Evolutionary conservation across 805 yeast species (phyloP), one percentile per base, ranked within the genome.

Genomic region (Vanderwaltozyma yarrowii): DNA sequence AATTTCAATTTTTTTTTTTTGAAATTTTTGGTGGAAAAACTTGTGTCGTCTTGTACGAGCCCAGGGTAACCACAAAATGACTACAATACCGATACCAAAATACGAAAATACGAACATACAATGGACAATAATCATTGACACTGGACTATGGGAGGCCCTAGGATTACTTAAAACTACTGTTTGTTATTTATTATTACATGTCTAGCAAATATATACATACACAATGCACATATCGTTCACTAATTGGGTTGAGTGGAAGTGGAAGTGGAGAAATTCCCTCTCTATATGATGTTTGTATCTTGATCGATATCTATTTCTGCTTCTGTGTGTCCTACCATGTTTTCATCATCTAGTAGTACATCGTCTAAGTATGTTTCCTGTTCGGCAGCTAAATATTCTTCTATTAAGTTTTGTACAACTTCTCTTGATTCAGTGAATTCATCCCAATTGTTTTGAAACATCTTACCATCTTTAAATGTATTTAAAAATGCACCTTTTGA

Each of bases 401-500:
- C 82, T 34, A 89, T 80, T 12, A 85, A 72, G 31, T 73, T 72
- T 50, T 80, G 75, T 0, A 87, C 89, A 32, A 79, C 80, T 49
- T 79, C 75, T 47, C 89, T 72, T 4, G 88, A 66, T 46, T 83
- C 78, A 39, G 76, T 83, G 52, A 89, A 89, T 43, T 94, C 97
- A 21, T 58, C 64, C 38, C 63, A 52, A n/a, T 60, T 65, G 42
- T 60, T 61, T 39, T 58, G 59, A 37, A 67, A 65, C 45, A 64
- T 40, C 31, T 49, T 56, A 2, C 69, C 67, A 32, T 66, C 67
- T 47, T 61, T 71, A 63, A 85, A 92, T 38, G 79, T 79, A 44
- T 82, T 87, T 37, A 89, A 62, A 53, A 88, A 92, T 0, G 97
- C 97, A 33, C 77, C 76, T 41, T 94, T 71, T 33, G 74, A 74